Evolutionary conservation across 2,329 filamentous ascomycete genomes (phyloP).

Genomic region (Penicillium sp.): DNA sequence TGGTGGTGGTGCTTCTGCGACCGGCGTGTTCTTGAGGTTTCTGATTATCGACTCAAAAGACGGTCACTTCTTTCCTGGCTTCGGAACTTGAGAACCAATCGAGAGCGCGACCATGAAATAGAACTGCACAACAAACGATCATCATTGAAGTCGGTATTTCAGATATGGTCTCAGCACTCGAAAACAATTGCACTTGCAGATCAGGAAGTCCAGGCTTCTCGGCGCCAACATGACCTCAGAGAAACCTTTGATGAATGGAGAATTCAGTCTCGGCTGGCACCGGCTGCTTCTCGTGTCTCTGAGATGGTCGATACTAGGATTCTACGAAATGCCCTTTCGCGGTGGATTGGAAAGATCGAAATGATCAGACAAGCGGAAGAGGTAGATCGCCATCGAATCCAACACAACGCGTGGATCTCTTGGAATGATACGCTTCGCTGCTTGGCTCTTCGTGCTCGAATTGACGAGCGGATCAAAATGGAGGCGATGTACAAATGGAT

Average conservation of each 20-base stretch:
- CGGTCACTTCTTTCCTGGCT: constrained; percentile 45
- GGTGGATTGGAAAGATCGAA: constrained; percentile 51
- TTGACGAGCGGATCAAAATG: constrained; percentile 57
- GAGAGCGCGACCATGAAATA: constrained; percentile 43
- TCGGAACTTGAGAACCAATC: constrained; percentile 39
- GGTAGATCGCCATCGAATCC: constrained; percentile 53
- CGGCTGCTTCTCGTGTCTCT: constrained; percentile 44
- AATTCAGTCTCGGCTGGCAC: constrained; percentile 44
- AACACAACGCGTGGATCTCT: constrained; percentile 58
- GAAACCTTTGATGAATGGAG: constrained; percentile 46
- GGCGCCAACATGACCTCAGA: constrained; percentile 37
- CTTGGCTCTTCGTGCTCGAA: constrained; percentile 52
- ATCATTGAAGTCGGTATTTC: constrained; percentile 31
- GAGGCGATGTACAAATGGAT: constrained; percentile 63
- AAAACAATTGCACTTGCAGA: constrained; percentile 30
- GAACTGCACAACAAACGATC: constrained; percentile 32
- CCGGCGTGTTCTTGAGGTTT: constrained; percentile 45
- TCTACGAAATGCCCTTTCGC: constrained; percentile 47
- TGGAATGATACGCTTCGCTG: constrained; percentile 64
- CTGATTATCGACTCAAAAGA: constrained; percentile 42
- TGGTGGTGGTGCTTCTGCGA: constrained; percentile 50
- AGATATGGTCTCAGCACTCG: constrained; percentile 37
- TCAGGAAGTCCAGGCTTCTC: constrained; percentile 32
- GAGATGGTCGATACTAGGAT: constrained; percentile 48
- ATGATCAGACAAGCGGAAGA: constrained; percentile 51